A percentile compares a stretch with the other conserved stretches of the same genome.
phyloP scores from a whole-genome alignment of 2,329 filamentous ascomycete genomes.

The Talaromyces sp. region DNA sequence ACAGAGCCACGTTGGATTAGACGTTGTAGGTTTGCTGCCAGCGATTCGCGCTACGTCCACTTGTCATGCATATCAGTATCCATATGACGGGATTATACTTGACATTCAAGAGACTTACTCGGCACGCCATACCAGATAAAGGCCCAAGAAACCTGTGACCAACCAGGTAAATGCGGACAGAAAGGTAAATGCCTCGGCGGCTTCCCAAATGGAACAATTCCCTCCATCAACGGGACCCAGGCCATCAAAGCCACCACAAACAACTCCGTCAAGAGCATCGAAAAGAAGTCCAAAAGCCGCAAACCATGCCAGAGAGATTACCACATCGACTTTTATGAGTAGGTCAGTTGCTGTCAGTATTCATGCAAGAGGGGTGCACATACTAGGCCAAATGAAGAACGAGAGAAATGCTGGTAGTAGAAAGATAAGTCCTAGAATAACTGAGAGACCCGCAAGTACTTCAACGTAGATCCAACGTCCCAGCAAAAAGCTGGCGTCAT shows the following conservation, averaged over 20 bases:
- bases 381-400: conserved; percentile 65
- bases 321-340: conserved; percentile 54
- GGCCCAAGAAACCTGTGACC: conserved; percentile 6
- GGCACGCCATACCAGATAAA: conserved; percentile 15
- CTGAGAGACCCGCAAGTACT: conserved; percentile 66
- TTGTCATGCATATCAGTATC: neutral
- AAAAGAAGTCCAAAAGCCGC: conserved; percentile 65
- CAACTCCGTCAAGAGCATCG: conserved; percentile 50
- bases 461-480: conserved; percentile 73
- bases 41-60: neutral
- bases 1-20: neutral
- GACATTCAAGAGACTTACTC: conserved; percentile 8
- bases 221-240: conserved; percentile 53
- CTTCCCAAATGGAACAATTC: conserved; percentile 67
- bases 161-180: conserved; percentile 70
- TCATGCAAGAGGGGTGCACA: conserved; percentile 11
- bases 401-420: conserved; percentile 65
- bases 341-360: neutral
- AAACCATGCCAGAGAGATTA: conserved; percentile 69
- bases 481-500: conserved; percentile 52
- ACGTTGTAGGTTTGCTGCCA: neutral
- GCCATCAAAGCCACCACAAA: conserved; percentile 57
- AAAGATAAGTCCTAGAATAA: conserved; percentile 68
- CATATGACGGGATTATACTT: neutral
- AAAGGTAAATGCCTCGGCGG: conserved; percentile 68